Conservation (phyloP, 2,329 filamentous ascomycete genomes). For the Fusarium fujikuroi region DNA sequence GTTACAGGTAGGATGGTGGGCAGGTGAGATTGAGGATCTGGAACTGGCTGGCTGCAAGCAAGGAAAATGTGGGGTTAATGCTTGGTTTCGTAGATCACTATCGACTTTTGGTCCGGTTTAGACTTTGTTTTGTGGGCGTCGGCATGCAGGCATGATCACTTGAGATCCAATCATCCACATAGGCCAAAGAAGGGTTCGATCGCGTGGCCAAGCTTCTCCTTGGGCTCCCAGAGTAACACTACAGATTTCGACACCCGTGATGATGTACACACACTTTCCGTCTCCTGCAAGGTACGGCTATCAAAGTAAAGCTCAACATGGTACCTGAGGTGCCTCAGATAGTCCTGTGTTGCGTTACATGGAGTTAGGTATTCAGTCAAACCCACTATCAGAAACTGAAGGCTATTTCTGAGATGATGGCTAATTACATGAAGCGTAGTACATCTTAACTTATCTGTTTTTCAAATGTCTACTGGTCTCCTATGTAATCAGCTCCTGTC, state of each 20-base stretch:
- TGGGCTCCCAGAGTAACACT: not conserved
- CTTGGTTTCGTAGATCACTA: slow-evolving; percentile 33
- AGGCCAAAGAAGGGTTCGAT: slow-evolving; percentile 6
- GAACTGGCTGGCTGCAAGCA: slow-evolving; percentile 27
- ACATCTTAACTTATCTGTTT: not conserved
- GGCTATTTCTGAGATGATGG: not conserved
- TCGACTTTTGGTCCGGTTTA: not conserved
- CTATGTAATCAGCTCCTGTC: not conserved
- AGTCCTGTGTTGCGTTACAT: not conserved
- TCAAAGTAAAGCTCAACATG: not conserved
- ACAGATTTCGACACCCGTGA: slow-evolving; percentile 10
- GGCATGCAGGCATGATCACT: slow-evolving; percentile 19
- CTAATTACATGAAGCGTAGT: not conserved
- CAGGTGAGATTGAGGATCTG: slow-evolving; percentile 24
- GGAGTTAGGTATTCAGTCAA: not conserved
- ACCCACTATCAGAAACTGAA: not conserved
- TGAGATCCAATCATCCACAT: slow-evolving; percentile 6
- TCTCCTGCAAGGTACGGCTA: slow-evolving; percentile 1
- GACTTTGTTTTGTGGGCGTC: slow-evolving; percentile 29
- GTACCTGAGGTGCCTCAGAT: not conserved
- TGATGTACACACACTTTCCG: not conserved
- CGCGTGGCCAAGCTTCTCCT: slow-evolving; percentile 5
- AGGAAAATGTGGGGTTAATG: slow-evolving; percentile 31
- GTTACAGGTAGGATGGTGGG: not conserved
- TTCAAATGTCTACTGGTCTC: not conserved